A percentile compares a stretch with the other conserved stretches of the same genome.
Evolutionary conservation across 257 asterid genomes (phyloP).

Genomic region (Nicotiana benthamiana): DNA sequence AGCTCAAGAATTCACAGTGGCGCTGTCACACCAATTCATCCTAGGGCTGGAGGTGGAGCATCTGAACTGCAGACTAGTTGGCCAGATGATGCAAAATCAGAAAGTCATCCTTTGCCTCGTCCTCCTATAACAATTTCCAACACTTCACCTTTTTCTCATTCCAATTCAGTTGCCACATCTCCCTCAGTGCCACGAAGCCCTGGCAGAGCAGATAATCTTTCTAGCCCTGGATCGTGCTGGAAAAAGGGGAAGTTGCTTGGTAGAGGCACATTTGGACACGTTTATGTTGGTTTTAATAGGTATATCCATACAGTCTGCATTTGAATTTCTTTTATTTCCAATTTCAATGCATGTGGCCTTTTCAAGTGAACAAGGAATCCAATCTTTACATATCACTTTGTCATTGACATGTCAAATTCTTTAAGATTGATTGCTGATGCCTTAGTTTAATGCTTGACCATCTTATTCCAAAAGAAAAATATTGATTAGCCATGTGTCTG

Average conservation of each 20-base stretch:
- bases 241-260: constrained; percentile 77
- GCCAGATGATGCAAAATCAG: constrained; percentile 81
- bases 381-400: not conserved
- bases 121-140: constrained; percentile 60
- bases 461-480: not conserved
- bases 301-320: constrained; percentile 12
- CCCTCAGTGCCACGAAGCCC: constrained; percentile 97
- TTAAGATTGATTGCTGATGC: not conserved
- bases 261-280: constrained; percentile 48
- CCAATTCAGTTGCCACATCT: constrained; percentile 81
- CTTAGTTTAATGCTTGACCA: constrained; percentile 1
- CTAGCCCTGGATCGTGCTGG: constrained; percentile 95
- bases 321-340: not conserved
- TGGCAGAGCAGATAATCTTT: constrained; percentile 75
- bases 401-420: not conserved
- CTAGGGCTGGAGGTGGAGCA: constrained; percentile 75
- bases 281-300: constrained; percentile 80
- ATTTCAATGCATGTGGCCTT: not conserved
- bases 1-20: constrained; percentile 97
- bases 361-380: constrained; percentile 3
- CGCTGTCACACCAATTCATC: constrained; percentile 94
- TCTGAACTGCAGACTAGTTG: constrained; percentile 58
- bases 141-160: constrained; percentile 67
- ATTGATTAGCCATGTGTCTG: not conserved
- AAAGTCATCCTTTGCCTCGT: constrained; percentile 83